A percentile compares a stretch with the other conserved stretches of the same genome.
Evolutionary conservation across 192 early-diverging fungal species (phyloP).

Genomic region (Geosiphon pyriformis): DNA sequence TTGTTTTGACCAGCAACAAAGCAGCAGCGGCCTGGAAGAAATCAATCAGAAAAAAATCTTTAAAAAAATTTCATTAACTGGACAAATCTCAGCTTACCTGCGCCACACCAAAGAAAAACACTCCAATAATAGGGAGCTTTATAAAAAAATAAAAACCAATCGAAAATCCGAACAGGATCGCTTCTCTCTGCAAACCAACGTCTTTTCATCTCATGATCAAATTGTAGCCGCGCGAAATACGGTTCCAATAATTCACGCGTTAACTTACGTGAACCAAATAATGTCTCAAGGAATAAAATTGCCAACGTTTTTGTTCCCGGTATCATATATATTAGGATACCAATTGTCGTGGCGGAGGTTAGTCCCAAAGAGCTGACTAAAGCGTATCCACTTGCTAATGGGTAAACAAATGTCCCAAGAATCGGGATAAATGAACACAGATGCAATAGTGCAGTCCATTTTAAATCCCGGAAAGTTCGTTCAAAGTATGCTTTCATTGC

Average conservation of each 20-base stretch:
- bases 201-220: slow-evolving; percentile 41
- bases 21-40: neutral
- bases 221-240: slow-evolving; percentile 50
- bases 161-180: slow-evolving; percentile 53
- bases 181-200: slow-evolving; percentile 53
- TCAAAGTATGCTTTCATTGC: slow-evolving; percentile 44
- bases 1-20: slow-evolving; percentile 6
- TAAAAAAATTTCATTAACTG: neutral
- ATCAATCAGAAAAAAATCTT: too few species aligned
- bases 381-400: slow-evolving; percentile 44
- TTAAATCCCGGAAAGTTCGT: slow-evolving; percentile 39
- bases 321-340: slow-evolving; percentile 27
- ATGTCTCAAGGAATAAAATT: slow-evolving; percentile 41
- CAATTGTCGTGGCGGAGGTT: slow-evolving; percentile 30
- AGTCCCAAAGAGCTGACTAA: slow-evolving; percentile 42
- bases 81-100: slow-evolving; percentile 32
- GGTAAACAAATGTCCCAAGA: slow-evolving; percentile 49
- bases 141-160: slow-evolving; percentile 46
- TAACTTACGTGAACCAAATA: slow-evolving; percentile 46
- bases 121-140: slow-evolving; percentile 48
- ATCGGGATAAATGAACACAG: slow-evolving; percentile 46
- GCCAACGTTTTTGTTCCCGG: slow-evolving; percentile 34
- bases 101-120: slow-evolving; percentile 49
- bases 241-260: slow-evolving; percentile 58
- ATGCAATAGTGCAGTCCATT: slow-evolving; percentile 37